Base-by-base conservation (phyloP, 331 rosid genomes). In the Cydonia oblonga region DNA sequence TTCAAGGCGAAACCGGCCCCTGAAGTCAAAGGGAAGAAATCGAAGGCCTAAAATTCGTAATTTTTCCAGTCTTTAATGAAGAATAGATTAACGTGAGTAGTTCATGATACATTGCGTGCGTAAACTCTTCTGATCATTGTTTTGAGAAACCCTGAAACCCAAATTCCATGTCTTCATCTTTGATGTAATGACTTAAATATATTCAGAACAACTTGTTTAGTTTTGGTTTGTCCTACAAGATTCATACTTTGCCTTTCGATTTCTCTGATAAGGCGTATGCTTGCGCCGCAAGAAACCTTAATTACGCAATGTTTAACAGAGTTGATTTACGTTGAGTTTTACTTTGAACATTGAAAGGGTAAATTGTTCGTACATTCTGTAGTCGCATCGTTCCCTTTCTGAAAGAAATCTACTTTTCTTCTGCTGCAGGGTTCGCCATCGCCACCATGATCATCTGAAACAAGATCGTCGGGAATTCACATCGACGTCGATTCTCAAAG, bases 11-110 rank as follows among this genome's bases (percentile, higher is more conserved):
- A 89, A 46, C 87, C 89, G 0, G 81, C 68, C 29, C 68, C 62
- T 35, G 96, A 90, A 77, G 89, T 84, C 91, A 89, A 89, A 91
- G 98, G 97, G 97, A 93, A 91, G 91, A 89, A 89, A 93, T 87
- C 92, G 18, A 93, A 86, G 93, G 95, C 95, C 76, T 93, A 84
- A 84, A 49, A 71, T 89, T 80, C 78, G 75, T 82, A 75, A 10
- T 72, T 9, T 62, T 69, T 70, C 35, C 23, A 79, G 44, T 35
- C 42, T 35, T 35, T 35, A 35, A 35, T 35, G 42, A 35, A 35
- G 42, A 35, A 35, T 35, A 35, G 13, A 35, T 35, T 35, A 35
- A 35, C 13, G 3, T 9, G 42, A 35, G 42, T 2, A 35, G 42
- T 35, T 35, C 25, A 28, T 58, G 69, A 68, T 23, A 76, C 9